Percentiles rank a stretch among this genome's conserved stretches.
phyloP scores from a whole-genome alignment of 257 asterid species.

The Solanum habrochaites region DNA sequence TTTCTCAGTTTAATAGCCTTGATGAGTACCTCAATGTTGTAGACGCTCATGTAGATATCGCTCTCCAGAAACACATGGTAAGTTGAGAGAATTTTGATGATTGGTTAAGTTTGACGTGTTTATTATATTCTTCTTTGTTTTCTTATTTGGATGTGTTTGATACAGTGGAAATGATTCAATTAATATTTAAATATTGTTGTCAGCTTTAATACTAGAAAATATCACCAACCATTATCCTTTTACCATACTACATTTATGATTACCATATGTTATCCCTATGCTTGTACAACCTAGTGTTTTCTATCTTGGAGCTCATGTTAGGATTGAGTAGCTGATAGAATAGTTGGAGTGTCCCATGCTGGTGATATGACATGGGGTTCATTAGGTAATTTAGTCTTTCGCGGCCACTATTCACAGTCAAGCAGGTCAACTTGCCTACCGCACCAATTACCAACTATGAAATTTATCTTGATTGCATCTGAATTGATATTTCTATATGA shows the following conservation, averaged over 20 bases:
- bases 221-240: not conserved
- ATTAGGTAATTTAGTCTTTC: not conserved
- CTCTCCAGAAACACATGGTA: constrained; percentile 67
- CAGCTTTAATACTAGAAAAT: not conserved
- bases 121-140: not conserved
- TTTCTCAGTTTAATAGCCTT: constrained; percentile 36
- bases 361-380: not conserved
- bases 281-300: not conserved
- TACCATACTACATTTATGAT: not conserved
- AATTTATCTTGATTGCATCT: not conserved
- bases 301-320: not conserved
- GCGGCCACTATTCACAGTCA: not conserved
- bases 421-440: not conserved
- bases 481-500: not conserved
- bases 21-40: constrained; percentile 51
- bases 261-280: not conserved
- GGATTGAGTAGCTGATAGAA: not conserved
- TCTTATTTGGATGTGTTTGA: not conserved
- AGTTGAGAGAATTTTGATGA: not conserved
- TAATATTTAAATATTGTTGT: not conserved
- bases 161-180: not conserved
- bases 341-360: not conserved
- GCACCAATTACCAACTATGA: not conserved
- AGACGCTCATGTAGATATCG: constrained; percentile 62
- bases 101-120: not conserved